Percentiles rank a stretch among this genome's conserved stretches.
Conservation (phyloP, 352 stramenopile genomes). For the Phytophthora chlamydospora region DNA sequence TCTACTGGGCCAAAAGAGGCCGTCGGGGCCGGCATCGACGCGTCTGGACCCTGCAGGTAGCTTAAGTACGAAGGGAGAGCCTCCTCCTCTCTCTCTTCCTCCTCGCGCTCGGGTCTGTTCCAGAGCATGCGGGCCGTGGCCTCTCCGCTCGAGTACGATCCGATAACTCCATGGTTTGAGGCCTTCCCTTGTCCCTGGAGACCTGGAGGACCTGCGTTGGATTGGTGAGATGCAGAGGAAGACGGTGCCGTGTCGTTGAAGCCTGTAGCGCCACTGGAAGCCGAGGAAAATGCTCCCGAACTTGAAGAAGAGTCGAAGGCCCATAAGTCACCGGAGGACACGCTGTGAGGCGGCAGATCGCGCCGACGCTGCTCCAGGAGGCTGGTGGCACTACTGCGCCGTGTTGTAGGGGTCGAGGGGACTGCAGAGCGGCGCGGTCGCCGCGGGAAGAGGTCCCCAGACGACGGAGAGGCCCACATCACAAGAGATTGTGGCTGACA, state of each 20-base stretch:
- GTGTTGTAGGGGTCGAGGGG: background rate
- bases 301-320: slow-evolving; percentile 23
- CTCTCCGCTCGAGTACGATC: slow-evolving; percentile 37
- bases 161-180: slow-evolving; percentile 47
- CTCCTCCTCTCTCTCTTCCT: slow-evolving; percentile 77
- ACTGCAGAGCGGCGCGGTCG: slow-evolving; percentile 14
- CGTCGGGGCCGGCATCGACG: background rate
- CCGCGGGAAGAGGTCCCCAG: slow-evolving; percentile 26
- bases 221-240: slow-evolving; percentile 4
- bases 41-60: slow-evolving; percentile 53
- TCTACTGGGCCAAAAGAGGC: slow-evolving; percentile 5
- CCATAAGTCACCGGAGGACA: slow-evolving; percentile 21
- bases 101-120: slow-evolving; percentile 61
- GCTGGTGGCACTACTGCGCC: slow-evolving; percentile 31
- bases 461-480: too few species aligned
- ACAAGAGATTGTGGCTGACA: too few species aligned
- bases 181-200: slow-evolving; percentile 9
- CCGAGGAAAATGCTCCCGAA: slow-evolving; percentile 14
- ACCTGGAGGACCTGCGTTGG: slow-evolving; percentile 13
- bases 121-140: slow-evolving; percentile 49
- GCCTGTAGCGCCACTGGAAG: background rate
- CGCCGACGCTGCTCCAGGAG: slow-evolving; percentile 32
- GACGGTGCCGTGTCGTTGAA: background rate
- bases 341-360: slow-evolving; percentile 26
- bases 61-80: slow-evolving; percentile 75